Evolutionary conservation across 2,329 filamentous ascomycete genomes (phyloP), one percentile per base, ranked within the genome.

Genomic region (Claviceps monticola): DNA sequence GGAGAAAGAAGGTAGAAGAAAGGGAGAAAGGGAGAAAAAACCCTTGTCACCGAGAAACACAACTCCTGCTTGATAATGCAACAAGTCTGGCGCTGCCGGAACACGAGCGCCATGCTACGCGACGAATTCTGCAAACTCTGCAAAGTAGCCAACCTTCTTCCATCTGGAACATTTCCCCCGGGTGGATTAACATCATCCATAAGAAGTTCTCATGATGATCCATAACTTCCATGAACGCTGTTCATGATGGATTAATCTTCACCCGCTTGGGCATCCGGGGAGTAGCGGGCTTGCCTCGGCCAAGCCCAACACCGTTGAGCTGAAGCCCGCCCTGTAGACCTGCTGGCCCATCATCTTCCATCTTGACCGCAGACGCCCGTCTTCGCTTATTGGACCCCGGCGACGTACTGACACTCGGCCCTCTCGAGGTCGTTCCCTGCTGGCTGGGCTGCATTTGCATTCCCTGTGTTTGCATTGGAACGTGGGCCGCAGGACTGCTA

Each of bases 371-470:
- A 0, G 77, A 80, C 0, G 76, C 74, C 34, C 78, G 70, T 58
- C 78, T 67, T 51, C 78, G 70, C 65, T 82, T 82, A 57, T 79
- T 80, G 37, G 75, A 78, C 23, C 76, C 73, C 41, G 79, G 79
- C 36, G 78, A 82, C 5, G 82, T 84, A 66, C 83, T 84, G 52
- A 81, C 80, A 61, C 80, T 84, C 6, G 80, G 79, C 1, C 79
- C 81, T 62, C 78, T 80, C 9, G 80, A 83, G 62, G 71, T 79
- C 36, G 80, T 82, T 41, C 81, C 82, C 61, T 84, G 82, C 62
- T 84, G 81, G 62, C 80, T 84, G 56, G 79, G 78, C 62, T 84
- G 80, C 54, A 80, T 69, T 62, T 81, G 78, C 81, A 84, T 84
- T 55, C 73, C 72, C 21, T 80, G 80, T 49, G 80, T 78, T 63